Percentiles rank a stretch among this genome's conserved stretches.
phyloP scores from a whole-genome alignment of 306 rosid genomes.

The Trichosanthes truncata region DNA sequence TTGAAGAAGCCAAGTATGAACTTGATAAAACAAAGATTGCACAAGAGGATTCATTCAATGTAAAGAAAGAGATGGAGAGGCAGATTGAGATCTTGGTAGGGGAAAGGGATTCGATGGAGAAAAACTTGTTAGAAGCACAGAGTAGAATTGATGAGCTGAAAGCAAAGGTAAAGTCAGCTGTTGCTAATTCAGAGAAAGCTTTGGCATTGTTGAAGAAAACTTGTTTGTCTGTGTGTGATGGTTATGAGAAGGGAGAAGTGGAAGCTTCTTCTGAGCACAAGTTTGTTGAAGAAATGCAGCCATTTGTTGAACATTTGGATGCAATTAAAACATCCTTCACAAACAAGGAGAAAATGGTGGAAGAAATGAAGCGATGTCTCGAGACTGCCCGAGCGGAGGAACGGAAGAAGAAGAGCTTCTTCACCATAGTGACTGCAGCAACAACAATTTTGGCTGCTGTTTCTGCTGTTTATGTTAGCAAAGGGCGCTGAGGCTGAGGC shows the following conservation, averaged over 20 bases:
- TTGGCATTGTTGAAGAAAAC: conserved; percentile 51
- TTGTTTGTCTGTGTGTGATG: conserved; percentile 23
- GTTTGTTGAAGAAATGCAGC: too few species aligned
- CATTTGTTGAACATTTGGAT: too few species aligned
- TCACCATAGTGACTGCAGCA: too few species aligned
- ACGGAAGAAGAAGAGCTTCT: too few species aligned
- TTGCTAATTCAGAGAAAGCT: conserved; percentile 26
- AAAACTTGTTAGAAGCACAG: conserved; percentile 22
- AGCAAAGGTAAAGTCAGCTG: conserved; percentile 29
- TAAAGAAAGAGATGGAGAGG: conserved; percentile 21
- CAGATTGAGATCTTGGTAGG: conserved; percentile 19
- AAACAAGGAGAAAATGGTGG: too few species aligned
- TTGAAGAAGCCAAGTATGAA: conserved; percentile 24
- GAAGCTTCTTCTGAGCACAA: conserved; percentile 18
- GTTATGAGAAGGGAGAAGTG: conserved; percentile 22
- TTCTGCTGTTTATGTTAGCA: too few species aligned
- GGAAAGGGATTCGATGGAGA: conserved; percentile 34
- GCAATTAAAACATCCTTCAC: too few species aligned
- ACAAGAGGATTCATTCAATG: conserved; percentile 19
- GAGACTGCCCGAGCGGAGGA: too few species aligned
- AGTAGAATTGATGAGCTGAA: conserved; percentile 25
- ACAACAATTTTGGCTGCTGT: too few species aligned
- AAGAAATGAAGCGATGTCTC: too few species aligned
- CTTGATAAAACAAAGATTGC: conserved; percentile 21
- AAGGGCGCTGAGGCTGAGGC: too few species aligned